Base-by-base conservation (phyloP, 2,329 filamentous ascomycete genomes). In the Tolypocladium cylindrosporum region DNA sequence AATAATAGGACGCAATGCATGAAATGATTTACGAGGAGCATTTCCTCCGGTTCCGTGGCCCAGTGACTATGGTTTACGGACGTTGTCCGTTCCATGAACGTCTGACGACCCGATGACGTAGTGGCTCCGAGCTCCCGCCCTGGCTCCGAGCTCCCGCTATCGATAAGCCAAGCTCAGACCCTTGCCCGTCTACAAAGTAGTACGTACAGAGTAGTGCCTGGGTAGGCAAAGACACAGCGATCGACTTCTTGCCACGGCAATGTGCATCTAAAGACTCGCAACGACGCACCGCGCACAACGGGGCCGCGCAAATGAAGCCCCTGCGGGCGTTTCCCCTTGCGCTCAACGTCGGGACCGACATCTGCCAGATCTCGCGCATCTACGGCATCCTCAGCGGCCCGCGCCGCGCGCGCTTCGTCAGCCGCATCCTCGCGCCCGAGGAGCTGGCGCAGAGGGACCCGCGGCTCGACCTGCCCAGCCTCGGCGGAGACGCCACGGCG, bases 301-400 rank as follows among this genome's bases (percentile, higher is more conserved):
- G 31, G 31, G 31, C 31, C 48, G n/a, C 31, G 19, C 16, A 19
- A 50, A 71, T 72, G 71, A 71, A 66, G 61, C 67, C 68, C 31
- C 57, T 74, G 51, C 66, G 67, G 21, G 69, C 69, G 3, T 90
- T 92, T 64, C 86, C 87, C 1, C 77, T 84, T n/a, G 77, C 84
- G 1, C 68, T 93, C 16, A 79, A 80, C 54, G 75, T 96, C 56
- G 91, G 91, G 59, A 93, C 84, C 54, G 91, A 96, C 69, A 87
- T 96, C 58, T 91, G 89, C 71, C 79, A 80, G 58, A 80, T 91
- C 58, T 72, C 79, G 0, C 85, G 91, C 57, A 84, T 96, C 59
- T 74, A 77, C 60, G 69, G 71, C 24, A 76, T 91, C 55, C 71
- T 93, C 56, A 70, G 68, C 21, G 69, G 74, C 34, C 68, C 73